Percentiles rank a stretch among this genome's conserved stretches.
These are phyloP conservation scores for Colletotrichum orchidophilum DNA, from an alignment of 2,329 filamentous ascomycete species.

Conservation along the genomic window DNA sequence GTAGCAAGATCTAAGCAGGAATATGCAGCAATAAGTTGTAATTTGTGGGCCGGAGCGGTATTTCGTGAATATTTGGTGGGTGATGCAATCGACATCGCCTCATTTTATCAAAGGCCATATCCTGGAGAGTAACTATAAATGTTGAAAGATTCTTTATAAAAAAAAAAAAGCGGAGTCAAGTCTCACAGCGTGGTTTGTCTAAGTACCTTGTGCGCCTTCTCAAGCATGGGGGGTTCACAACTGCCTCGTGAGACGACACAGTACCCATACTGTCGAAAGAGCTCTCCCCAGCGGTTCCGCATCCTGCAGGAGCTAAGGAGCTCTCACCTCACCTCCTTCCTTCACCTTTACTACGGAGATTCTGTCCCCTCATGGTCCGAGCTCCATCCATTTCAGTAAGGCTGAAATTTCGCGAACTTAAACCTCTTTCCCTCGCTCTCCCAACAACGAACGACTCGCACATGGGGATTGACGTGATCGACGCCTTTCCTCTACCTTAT, in stretches of 20 bases:
- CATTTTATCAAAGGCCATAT: not conserved
- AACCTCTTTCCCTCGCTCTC: not conserved
- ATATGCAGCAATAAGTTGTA: not conserved
- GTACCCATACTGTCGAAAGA: slow-evolving; percentile 10
- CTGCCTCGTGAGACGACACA: not conserved
- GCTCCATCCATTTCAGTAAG: slow-evolving; percentile 19
- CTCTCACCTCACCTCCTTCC: not conserved
- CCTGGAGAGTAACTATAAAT: not conserved
- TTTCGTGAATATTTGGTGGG: no score
- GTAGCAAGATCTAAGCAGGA: not conserved
- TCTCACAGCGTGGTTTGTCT: not conserved
- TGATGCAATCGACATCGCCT: not conserved
- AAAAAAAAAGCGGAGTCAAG: not conserved
- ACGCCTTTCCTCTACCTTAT: not conserved
- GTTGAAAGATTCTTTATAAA: not conserved
- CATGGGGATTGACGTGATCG: not conserved
- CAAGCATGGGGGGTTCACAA: no score
- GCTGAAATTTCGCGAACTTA: slow-evolving; percentile 29
- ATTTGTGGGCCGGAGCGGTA: not conserved
- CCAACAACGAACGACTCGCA: not conserved
- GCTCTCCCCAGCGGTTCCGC: not conserved
- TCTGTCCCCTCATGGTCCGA: slow-evolving; percentile 16
- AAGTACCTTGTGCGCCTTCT: no score
- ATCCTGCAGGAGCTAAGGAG: slow-evolving; percentile 8
- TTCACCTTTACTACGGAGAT: not conserved